Evolutionary conservation across 495 filamentous ascomycete species (phyloP).

Genomic region (Evernia prunastri): DNA sequence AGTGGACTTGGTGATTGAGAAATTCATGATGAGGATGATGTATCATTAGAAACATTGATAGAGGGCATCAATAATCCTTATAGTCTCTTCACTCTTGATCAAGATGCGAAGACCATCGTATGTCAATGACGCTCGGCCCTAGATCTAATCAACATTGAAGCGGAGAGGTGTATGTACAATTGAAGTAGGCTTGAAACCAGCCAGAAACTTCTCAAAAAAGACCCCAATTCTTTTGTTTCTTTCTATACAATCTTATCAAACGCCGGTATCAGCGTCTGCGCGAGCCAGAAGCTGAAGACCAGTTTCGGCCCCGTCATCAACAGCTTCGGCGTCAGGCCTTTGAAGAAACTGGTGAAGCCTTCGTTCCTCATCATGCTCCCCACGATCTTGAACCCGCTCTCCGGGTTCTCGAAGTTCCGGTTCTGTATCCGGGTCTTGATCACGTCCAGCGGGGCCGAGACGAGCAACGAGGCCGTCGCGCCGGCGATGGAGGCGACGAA

Average conservation of each 20-base stretch:
- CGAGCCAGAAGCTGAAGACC: conserved; percentile 99
- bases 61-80: too few relatives aligned
- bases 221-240: neutral
- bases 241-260: conserved; percentile 53
- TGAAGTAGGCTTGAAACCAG: neutral
- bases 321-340: conserved; percentile 92
- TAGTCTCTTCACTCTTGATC: neutral
- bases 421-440: conserved; percentile 99
- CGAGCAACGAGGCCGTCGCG: conserved; percentile 83
- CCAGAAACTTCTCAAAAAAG: neutral
- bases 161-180: conserved; percentile 16
- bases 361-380: conserved; percentile 88
- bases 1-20: conserved; percentile 16
- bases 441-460: conserved; percentile 93
- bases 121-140: neutral
- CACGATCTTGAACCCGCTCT: conserved; percentile 84
- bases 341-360: conserved; percentile 85
- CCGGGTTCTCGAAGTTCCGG: conserved; percentile 95
- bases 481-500: conserved; percentile 94
- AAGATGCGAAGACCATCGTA: neutral
- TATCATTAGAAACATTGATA: neutral
- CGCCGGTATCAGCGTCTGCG: conserved; percentile 80
- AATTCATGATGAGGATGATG: neutral
- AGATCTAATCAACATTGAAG: conserved; percentile 8
- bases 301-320: conserved; percentile 98